phyloP scores from a whole-genome alignment of 129 eudicot genomes.

The Chrysanthemum makinoi region DNA sequence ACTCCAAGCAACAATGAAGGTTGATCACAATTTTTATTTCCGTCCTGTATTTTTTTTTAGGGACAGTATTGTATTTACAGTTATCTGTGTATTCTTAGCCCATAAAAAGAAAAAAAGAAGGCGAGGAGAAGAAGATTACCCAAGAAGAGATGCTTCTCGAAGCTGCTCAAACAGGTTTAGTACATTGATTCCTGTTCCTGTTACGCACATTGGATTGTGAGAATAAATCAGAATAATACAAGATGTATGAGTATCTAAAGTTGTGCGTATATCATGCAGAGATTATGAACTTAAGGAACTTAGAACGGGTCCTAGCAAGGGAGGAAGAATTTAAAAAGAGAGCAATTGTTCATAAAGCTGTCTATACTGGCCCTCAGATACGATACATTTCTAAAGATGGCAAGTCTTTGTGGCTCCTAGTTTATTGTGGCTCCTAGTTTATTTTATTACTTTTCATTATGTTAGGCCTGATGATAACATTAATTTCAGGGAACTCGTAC shows the following conservation, averaged over 20 bases:
- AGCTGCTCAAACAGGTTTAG: constrained; percentile 97
- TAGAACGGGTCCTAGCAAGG: constrained; percentile 90
- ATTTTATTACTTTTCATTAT: neutral
- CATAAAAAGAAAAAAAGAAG: constrained; percentile 89
- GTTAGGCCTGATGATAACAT: constrained; percentile 21
- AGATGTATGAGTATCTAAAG: neutral
- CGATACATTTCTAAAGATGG: constrained; percentile 86
- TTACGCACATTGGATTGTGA: neutral
- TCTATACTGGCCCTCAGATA: constrained; percentile 88
- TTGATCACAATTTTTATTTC: constrained; percentile 20
- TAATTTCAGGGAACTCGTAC: constrained; percentile 61
- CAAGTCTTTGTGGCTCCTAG: constrained; percentile 30
- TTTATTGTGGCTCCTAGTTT: too few relatives aligned
- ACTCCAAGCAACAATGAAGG: constrained; percentile 93
- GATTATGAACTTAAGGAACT: constrained; percentile 86
- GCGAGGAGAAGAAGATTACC: constrained; percentile 95
- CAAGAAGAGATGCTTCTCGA: constrained; percentile 99
- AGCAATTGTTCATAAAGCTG: constrained; percentile 91
- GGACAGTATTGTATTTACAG: constrained; percentile 3
- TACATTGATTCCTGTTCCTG: neutral
- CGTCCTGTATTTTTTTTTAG: neutral
- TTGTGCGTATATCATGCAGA: constrained; percentile 43
- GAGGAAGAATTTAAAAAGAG: constrained; percentile 99
- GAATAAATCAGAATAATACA: constrained; percentile 13
- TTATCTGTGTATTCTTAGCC: constrained; percentile 48